Evolutionary conservation across 2,329 filamentous ascomycete species (phyloP).

Genomic region (Beauveria sp.): DNA sequence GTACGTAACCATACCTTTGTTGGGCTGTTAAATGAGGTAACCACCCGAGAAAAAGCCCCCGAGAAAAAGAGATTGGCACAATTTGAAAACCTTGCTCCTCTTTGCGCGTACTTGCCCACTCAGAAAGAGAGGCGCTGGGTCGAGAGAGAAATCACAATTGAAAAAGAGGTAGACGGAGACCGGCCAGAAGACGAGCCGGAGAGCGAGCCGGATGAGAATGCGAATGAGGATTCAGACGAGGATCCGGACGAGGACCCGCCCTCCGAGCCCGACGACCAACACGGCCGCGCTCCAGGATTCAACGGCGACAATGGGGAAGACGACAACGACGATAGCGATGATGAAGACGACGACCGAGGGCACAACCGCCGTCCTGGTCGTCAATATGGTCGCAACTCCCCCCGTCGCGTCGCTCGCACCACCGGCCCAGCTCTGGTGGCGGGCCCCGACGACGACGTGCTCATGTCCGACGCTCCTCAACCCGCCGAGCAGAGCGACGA

Average conservation of each 20-base stretch:
- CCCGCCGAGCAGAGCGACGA: neutral
- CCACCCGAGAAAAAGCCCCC: slow-evolving; percentile 16
- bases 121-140: neutral
- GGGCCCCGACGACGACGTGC: neutral
- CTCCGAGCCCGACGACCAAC: neutral
- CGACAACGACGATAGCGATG: too few relatives aligned
- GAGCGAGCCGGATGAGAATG: neutral
- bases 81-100: slow-evolving; percentile 17
- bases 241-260: too few relatives aligned
- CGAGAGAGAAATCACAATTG: neutral
- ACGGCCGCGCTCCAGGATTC: neutral
- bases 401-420: too few relatives aligned
- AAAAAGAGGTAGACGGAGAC: neutral
- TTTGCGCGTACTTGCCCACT: slow-evolving; percentile 5
- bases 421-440: too few relatives aligned
- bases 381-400: too few relatives aligned
- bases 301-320: neutral
- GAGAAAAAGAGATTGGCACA: slow-evolving; percentile 9
- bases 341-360: neutral
- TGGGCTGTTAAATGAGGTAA: slow-evolving; percentile 19
- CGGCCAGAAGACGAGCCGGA: neutral
- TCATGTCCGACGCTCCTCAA: neutral
- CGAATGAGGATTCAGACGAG: too few relatives aligned
- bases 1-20: slow-evolving; percentile 26
- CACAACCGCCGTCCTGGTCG: too few relatives aligned